phyloP scores from a whole-genome alignment of 352 stramenopile genomes.

The Elongisporangium undulatum region DNA sequence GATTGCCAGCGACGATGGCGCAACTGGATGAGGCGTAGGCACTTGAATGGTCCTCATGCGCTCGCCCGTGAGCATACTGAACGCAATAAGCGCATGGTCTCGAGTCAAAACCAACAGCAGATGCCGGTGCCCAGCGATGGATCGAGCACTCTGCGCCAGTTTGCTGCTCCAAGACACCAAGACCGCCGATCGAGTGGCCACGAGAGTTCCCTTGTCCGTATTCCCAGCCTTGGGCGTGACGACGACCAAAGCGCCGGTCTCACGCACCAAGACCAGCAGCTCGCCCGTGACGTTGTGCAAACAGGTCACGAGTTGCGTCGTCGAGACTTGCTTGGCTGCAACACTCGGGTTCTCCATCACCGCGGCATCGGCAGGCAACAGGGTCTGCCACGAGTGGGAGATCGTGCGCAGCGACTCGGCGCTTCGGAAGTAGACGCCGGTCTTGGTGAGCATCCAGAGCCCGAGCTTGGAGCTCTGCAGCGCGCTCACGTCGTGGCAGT shows the following conservation, averaged over 20 bases:
- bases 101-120: slow-evolving; percentile 22
- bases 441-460: slow-evolving; percentile 62
- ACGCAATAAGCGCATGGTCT: slow-evolving; percentile 23
- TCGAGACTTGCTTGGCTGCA: background rate
- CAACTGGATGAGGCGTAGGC: slow-evolving; percentile 6
- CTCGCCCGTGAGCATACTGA: slow-evolving; percentile 51
- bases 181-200: background rate
- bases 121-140: slow-evolving; percentile 39
- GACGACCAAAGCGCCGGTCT: slow-evolving; percentile 31
- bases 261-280: slow-evolving; percentile 42
- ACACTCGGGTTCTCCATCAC: slow-evolving; percentile 1
- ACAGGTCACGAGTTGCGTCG: slow-evolving; percentile 23
- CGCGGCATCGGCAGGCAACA: slow-evolving; percentile 9
- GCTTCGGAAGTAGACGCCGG: slow-evolving; percentile 61
- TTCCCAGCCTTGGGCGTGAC: slow-evolving; percentile 20
- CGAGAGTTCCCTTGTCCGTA: too few species aligned
- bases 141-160: slow-evolving; percentile 6
- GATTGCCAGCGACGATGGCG: background rate
- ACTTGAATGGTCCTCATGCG: slow-evolving; percentile 30
- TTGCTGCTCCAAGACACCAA: slow-evolving; percentile 3
- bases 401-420: slow-evolving; percentile 34
- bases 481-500: slow-evolving; percentile 24
- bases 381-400: slow-evolving; percentile 25
- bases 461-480: slow-evolving; percentile 57
- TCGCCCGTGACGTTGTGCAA: slow-evolving; percentile 78